phyloP scores from a whole-genome alignment of 768 basidiomycete species.

The Leccinum subgranulosum region DNA sequence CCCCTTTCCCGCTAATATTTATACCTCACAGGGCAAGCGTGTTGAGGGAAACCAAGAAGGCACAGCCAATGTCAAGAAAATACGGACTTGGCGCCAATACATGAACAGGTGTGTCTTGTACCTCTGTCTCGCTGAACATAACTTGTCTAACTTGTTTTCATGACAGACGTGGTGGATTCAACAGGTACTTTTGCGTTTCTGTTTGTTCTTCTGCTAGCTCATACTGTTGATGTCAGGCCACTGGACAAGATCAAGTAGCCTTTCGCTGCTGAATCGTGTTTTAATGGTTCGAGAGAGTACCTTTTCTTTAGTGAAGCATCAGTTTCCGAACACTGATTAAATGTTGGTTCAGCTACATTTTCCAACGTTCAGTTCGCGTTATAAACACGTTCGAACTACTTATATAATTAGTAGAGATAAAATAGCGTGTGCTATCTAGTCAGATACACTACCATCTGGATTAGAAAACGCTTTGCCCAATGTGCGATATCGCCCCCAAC shows the following conservation, averaged over 20 bases:
- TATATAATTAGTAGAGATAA: not conserved
- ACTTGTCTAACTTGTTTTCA: constrained; percentile 13
- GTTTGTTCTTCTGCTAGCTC: constrained; percentile 5
- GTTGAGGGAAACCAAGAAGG: constrained; percentile 85
- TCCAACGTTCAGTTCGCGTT: not conserved
- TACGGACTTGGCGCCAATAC: constrained; percentile 93
- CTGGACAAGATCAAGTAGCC: constrained; percentile 90
- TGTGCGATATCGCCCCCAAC: too few relatives aligned
- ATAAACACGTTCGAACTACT: not conserved
- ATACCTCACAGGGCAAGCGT: constrained; percentile 59
- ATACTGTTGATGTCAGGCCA: constrained; percentile 50
- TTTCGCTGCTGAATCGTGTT: not conserved
- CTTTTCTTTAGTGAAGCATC: not conserved
- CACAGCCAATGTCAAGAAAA: constrained; percentile 65
- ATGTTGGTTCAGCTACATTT: not conserved
- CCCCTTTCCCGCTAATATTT: not conserved
- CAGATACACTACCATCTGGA: not conserved
- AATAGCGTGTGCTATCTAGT: not conserved
- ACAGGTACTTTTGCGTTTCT: constrained; percentile 46
- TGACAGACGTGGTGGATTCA: constrained; percentile 77
- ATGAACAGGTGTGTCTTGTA: constrained; percentile 79
- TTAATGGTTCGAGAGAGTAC: not conserved
- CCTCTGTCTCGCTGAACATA: constrained; percentile 3
- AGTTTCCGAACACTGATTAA: not conserved
- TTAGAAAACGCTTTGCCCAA: not conserved